These are phyloP conservation scores for Quillaja saponaria DNA, from an alignment of 306 rosid genomes.

Conservation along the genomic window DNA sequence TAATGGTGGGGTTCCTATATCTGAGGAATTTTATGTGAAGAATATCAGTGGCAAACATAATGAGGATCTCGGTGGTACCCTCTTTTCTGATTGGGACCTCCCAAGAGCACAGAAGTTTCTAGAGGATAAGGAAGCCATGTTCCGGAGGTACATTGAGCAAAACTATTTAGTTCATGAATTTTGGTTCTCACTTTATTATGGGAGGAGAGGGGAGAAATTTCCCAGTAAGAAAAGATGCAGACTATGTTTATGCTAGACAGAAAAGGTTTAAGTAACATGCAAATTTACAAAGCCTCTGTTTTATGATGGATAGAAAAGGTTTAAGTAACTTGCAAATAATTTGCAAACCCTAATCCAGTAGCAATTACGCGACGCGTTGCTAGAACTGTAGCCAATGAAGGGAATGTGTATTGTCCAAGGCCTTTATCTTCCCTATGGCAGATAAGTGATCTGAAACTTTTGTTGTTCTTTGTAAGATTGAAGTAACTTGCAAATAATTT, in stretches of 20 bases:
- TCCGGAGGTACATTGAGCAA: slow-evolving; percentile 34
- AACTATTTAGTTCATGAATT: not conserved
- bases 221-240: not conserved
- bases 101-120: slow-evolving; percentile 35
- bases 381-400: too few species aligned
- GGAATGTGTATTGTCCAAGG: too few species aligned
- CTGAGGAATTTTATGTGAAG: slow-evolving; percentile 44
- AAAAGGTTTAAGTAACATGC: not conserved
- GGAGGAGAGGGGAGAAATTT: not conserved
- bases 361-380: too few species aligned
- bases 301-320: too few species aligned
- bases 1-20: slow-evolving; percentile 47
- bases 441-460: too few species aligned
- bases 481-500: too few species aligned
- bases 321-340: too few species aligned
- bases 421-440: too few species aligned
- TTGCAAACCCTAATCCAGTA: too few species aligned
- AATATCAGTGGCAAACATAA: slow-evolving; percentile 47
- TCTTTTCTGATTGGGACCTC: slow-evolving; percentile 47
- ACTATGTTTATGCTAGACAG: not conserved
- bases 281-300: too few species aligned
- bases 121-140: slow-evolving; percentile 40
- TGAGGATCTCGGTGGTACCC: slow-evolving; percentile 34
- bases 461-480: too few species aligned
- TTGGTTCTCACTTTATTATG: not conserved